Base-by-base conservation (phyloP, 805 yeast genomes). In the Naumovozyma baii region DNA sequence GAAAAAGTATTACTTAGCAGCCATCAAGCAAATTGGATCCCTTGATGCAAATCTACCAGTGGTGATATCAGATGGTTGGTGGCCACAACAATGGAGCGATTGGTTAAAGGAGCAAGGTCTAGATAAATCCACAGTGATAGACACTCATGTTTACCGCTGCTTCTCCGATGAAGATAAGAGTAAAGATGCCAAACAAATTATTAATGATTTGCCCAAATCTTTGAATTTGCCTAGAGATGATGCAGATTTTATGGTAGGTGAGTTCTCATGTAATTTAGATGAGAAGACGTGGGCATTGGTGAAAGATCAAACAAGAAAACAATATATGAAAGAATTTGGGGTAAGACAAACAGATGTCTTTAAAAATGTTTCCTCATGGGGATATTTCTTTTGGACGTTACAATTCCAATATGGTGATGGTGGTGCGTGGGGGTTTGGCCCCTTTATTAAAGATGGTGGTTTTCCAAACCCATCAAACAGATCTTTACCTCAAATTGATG, bases 341-440 rank as follows among this genome's bases (percentile, higher is more conserved):
- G 65, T 65, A 15, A 59, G 57, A n/a, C 79, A 85, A 57, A 47
- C 61, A 4, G 52, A 61, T 2, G 46, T 73, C 4, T 74, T 83
- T 52, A 53, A 57, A 4, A 50, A 71, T 30, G 62, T 80, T 28
- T 80, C 90, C 1, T 59, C 68, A 8, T 72, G 76, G 41, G 97
- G 97, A 0, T 70, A 74, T 42, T 88, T 72, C 60, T 90, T 92
- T 62, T 90, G 97, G 97, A 83, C 95, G 2, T 83, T 65, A 59
- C 85, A 86, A 62, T 88, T 88, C 55, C 75, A 81, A 55, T 69
- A 77, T 41, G 96, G 96, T 2, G 81, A 80, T 54, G 96, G 96
- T 33, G 97, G 97, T 13, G 96, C 86, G 63, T 90, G 97, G 97
- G 96, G 92, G 37, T 80, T 85, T 62, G 69, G 72, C 18, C 83